These are phyloP conservation scores for Nemania diffusa DNA, from an alignment of 2,329 filamentous ascomycete genomes.

Conservation along the genomic window DNA sequence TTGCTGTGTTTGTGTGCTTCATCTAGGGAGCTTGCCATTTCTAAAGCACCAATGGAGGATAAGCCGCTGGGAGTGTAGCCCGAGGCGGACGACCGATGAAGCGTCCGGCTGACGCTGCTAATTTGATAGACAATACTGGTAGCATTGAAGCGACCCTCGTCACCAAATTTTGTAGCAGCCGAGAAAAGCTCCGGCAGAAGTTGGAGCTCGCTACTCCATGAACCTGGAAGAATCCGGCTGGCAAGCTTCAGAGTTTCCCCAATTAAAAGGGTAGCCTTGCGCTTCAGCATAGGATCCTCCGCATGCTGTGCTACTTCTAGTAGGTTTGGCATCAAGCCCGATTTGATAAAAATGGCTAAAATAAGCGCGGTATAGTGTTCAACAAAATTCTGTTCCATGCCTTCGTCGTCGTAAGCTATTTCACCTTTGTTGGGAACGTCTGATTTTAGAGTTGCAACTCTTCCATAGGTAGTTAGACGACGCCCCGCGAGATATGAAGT, in stretches of 20 bases:
- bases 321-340: slow-evolving; percentile 74
- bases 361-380: slow-evolving; percentile 94
- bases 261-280: slow-evolving; percentile 90
- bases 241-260: slow-evolving; percentile 92
- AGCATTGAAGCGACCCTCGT: slow-evolving; percentile 79
- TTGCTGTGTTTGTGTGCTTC: slow-evolving; percentile 65
- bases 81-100: slow-evolving; percentile 79
- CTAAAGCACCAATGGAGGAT: slow-evolving; percentile 57
- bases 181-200: slow-evolving; percentile 87
- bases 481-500: slow-evolving; percentile 94
- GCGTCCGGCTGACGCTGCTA: slow-evolving; percentile 92
- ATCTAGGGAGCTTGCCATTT: slow-evolving; percentile 62
- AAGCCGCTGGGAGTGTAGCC: slow-evolving; percentile 53
- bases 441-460: slow-evolving; percentile 84
- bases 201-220: slow-evolving; percentile 86
- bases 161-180: slow-evolving; percentile 76
- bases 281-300: slow-evolving; percentile 75
- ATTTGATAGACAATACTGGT: slow-evolving; percentile 97
- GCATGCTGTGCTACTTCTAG: slow-evolving; percentile 74
- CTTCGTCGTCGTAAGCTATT: slow-evolving; percentile 70
- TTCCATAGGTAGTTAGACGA: slow-evolving; percentile 93
- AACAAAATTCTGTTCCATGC: slow-evolving; percentile 83
- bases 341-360: slow-evolving; percentile 84
- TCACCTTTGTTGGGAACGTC: slow-evolving; percentile 59
- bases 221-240: slow-evolving; percentile 82